Conservation (phyloP, 768 basidiomycete genomes). For the Postia placenta region DNA sequence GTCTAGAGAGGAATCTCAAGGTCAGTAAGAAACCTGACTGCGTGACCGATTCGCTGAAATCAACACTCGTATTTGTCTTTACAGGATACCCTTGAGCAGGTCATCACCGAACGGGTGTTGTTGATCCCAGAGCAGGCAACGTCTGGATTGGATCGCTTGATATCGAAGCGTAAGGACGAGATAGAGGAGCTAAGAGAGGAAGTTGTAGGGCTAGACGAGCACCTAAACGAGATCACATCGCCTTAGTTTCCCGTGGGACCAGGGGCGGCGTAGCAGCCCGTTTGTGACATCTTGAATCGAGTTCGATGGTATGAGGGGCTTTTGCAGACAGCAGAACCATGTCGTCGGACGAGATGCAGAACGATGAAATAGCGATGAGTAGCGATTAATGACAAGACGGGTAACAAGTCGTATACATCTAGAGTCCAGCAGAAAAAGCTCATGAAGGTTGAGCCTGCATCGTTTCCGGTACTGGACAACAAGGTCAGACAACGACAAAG, state of each 20-base stretch:
- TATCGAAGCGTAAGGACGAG: slow-evolving; percentile 38
- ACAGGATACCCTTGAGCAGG: slow-evolving; percentile 41
- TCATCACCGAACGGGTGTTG: slow-evolving; percentile 46
- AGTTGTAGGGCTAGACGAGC: slow-evolving; percentile 32
- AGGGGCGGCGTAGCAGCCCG: too few species aligned
- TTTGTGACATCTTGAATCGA: background rate
- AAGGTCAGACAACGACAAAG: slow-evolving; percentile 7
- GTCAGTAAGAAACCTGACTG: too few species aligned
- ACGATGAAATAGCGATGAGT: slow-evolving; percentile 3
- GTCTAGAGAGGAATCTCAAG: slow-evolving; percentile 59
- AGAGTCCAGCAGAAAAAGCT: slow-evolving; percentile 31
- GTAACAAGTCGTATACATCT: slow-evolving; percentile 37
- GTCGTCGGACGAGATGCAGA: background rate
- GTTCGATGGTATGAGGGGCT: background rate
- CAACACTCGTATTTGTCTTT: background rate
- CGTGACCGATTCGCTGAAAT: too few species aligned
- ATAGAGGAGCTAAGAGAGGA: slow-evolving; percentile 38
- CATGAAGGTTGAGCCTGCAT: slow-evolving; percentile 45
- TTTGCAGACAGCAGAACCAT: background rate
- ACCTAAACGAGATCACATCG: background rate
- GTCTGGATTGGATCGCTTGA: slow-evolving; percentile 35
- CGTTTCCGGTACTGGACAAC: slow-evolving; percentile 42
- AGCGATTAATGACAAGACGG: slow-evolving; percentile 16
- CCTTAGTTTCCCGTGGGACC: too few species aligned
- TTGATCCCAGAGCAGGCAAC: slow-evolving; percentile 47